A percentile compares a stretch with the other conserved stretches of the same genome.
These are phyloP conservation scores for Albizia julibrissin DNA, from an alignment of 306 rosid genomes.

Conservation along the genomic window DNA sequence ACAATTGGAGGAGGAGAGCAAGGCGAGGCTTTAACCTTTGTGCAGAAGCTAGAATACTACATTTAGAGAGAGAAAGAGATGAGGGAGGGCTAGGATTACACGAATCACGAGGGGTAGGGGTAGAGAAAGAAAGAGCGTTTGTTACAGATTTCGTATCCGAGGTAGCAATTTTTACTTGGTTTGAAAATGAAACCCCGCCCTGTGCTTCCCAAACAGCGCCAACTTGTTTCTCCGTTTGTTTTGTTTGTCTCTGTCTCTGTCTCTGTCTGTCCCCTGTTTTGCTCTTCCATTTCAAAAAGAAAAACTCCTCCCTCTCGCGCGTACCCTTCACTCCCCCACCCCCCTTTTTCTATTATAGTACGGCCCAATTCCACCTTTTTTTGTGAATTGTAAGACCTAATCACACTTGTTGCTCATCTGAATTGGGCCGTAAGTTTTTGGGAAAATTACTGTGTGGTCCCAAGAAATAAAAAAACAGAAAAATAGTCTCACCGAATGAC, in stretches of 20 bases:
- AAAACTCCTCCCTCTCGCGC: background rate
- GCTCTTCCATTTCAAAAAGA: background rate
- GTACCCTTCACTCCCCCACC: background rate
- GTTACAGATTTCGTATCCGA: constrained; percentile 31
- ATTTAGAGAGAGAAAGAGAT: background rate
- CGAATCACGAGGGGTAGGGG: constrained; percentile 26
- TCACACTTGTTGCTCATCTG: background rate
- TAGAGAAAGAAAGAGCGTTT: background rate
- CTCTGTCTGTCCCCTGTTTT: background rate
- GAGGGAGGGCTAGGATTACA: background rate
- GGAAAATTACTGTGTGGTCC: too few relatives aligned
- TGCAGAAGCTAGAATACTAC: background rate
- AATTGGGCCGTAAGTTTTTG: background rate
- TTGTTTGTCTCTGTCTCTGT: background rate
- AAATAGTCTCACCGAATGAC: too few relatives aligned
- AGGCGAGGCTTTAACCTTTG: background rate
- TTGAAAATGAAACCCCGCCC: constrained; percentile 47
- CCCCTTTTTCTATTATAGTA: background rate
- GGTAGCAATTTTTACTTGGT: constrained; percentile 32
- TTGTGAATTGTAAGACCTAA: background rate
- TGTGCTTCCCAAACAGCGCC: background rate
- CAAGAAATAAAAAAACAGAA: too few relatives aligned
- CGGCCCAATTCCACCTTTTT: background rate
- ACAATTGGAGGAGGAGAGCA: background rate
- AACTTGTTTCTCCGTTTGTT: background rate